phyloP scores from a whole-genome alignment of 2,329 filamentous ascomycete species.

The Ambrosiella cleistominuta region DNA sequence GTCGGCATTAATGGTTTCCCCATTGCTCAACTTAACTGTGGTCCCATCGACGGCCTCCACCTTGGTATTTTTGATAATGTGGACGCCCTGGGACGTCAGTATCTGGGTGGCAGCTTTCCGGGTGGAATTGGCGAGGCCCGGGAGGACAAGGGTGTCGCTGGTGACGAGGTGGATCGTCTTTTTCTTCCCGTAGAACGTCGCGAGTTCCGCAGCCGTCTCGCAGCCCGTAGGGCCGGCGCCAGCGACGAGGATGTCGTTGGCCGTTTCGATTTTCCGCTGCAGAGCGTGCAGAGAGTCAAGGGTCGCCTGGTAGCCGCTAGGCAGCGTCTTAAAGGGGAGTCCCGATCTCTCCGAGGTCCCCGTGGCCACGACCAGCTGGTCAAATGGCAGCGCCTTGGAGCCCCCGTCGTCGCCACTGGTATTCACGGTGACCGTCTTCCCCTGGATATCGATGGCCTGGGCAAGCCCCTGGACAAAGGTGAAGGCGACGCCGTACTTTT shows the following conservation, averaged over 20 bases:
- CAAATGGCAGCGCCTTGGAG: slow-evolving; percentile 24
- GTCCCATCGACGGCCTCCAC: slow-evolving; percentile 20
- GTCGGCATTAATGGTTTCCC: slow-evolving; percentile 3
- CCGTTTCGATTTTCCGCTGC: slow-evolving; percentile 22
- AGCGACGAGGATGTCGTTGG: slow-evolving; percentile 22
- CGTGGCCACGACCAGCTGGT: slow-evolving; percentile 35
- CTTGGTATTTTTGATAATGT: slow-evolving; percentile 23
- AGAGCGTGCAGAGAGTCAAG: slow-evolving; percentile 22
- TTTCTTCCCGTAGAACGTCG: slow-evolving; percentile 17
- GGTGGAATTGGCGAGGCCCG: slow-evolving; percentile 18
- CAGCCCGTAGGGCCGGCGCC: slow-evolving; percentile 24
- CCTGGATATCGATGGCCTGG: slow-evolving; percentile 23
- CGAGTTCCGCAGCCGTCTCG: slow-evolving; percentile 23
- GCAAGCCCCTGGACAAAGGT: slow-evolving; percentile 35
- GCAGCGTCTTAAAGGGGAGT: slow-evolving; percentile 32
- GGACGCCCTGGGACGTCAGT: slow-evolving; percentile 28
- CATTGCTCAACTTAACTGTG: slow-evolving; percentile 20
- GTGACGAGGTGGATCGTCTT: slow-evolving; percentile 17
- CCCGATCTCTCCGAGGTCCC: slow-evolving; percentile 8
- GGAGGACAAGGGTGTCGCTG: slow-evolving; percentile 11
- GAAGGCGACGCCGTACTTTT: slow-evolving; percentile 31
- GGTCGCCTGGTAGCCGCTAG: slow-evolving; percentile 24
- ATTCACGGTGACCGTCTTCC: slow-evolving; percentile 26
- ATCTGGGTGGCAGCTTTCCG: slow-evolving; percentile 23
- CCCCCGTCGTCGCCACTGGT: slow-evolving; percentile 19